Base-by-base conservation (phyloP, 2,329 filamentous ascomycete genomes). In the Sporothrix mexicana region DNA sequence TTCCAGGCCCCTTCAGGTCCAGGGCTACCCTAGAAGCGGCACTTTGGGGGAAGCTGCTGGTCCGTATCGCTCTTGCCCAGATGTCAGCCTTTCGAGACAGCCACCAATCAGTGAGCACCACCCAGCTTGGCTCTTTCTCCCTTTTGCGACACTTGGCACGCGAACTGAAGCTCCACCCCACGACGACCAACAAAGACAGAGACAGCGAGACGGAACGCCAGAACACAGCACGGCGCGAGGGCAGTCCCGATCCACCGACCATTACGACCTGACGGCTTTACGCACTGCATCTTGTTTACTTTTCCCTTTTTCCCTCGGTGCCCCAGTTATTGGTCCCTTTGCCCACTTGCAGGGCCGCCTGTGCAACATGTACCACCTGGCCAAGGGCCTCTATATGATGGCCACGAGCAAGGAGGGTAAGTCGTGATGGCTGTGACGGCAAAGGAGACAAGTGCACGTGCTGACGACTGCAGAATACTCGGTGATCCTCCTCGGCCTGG, bases 331-430 rank as follows among this genome's bases (percentile, higher is more conserved):
- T 41, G 45, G 66, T 15, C 66, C 45, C 64, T 66, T 25, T 47
- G 64, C 66, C 30, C 30, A 53, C 9, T 25, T 51, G 45, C 17
- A 51, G 25, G 23, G 45, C 47, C 47, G 17, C 30, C 47, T 55
- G 25, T 68, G 66, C 66, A 47, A 68, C 36, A 98, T 98, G 95
- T 98, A 98, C 85, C 95, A 98, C 84, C 90, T 99, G 78, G 91
- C 93, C 79, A 98, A 98, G 82, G 95, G 94, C 74, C 87, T 99
- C 73, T 99, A 98, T 84, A 89, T 96, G 78, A 93, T 97, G 81
- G 95, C 94, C 73, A 98, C 95, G 20, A 97, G 94, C 84, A 98
- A 98, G 89, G 95, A 98, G 89, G 94, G 94, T 94, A 79, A 77
- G 82, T 47, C 12, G 8, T n/a, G 17, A 61, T 9, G 7, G 20